Base-by-base conservation (phyloP, 345 rosid genomes). In the Lenwebbia sp. region DNA sequence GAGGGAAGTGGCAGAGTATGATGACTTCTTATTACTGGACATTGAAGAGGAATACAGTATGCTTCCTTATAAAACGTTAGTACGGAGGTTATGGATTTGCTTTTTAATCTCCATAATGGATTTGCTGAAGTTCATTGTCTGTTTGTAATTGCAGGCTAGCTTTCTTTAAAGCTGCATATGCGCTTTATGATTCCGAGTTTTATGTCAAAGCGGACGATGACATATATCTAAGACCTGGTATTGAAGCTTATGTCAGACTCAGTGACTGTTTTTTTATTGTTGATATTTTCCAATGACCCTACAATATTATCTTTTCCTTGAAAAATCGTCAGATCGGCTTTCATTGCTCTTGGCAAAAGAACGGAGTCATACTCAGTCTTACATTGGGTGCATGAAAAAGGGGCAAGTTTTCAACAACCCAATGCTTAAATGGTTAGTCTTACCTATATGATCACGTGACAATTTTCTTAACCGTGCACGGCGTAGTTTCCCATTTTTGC, bases 131-230 rank as follows among this genome's bases (percentile, higher is more conserved):
- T 44, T 52, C 85, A 86, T 53, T 41, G n/a, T 70, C 82, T 30
- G 54, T 49, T 76, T 54, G 82, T 5, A 54, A 60, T 76, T 85
- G 82, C 97, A 95, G 97, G 88, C 89, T 97, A 88, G 97, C 98
- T n/a, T 96, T 94, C 93, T 96, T 97, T 78, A 97, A 92, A 90
- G 99, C 96, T 83, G 98, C 98, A 17, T 94, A 94, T 78, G 98
- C 98, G 1, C 91, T 97, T 83, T 97, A 87, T 89, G 98, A 96
- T 90, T 90, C 98, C 0, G 97, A 97, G 75, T 97, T 96, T 91
- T 97, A 97, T 86, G 97, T 97, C 53, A 97, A 97, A 91, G 99
- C 98, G 82, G 99, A 97, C 86, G 99, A 97, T 92, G 98, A 96
- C 89, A 92, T 97, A 87, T 97, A 96, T 54, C 90, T 97, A 91